Conservation (phyloP, 140 eudicot species). For the Anethum foeniculum region DNA sequence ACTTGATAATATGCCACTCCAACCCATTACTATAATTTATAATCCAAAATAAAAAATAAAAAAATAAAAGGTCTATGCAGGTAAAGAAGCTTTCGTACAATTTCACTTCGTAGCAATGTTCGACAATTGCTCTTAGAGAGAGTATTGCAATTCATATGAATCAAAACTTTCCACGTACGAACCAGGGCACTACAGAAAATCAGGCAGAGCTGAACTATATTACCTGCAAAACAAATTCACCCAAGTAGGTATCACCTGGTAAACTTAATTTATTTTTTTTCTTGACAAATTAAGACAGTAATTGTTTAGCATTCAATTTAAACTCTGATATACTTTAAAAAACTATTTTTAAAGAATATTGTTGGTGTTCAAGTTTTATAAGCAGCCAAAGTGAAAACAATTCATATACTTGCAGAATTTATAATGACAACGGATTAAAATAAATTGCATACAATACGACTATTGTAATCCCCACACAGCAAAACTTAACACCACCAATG, state of each 20-base stretch:
- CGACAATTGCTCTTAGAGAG: neutral
- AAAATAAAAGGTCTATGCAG: neutral
- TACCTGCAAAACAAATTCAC: neutral
- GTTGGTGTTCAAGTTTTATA: neutral
- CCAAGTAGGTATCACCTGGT: neutral
- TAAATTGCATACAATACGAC: neutral
- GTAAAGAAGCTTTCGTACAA: neutral
- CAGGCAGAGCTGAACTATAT: neutral
- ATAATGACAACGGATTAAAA: neutral
- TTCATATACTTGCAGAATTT: neutral
- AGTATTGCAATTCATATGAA: neutral
- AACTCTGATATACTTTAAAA: neutral
- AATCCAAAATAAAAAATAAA: neutral
- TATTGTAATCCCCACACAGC: neutral
- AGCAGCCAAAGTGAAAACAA: neutral
- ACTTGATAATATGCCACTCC: neutral
- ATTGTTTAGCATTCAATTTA: neutral
- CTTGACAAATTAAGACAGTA: neutral
- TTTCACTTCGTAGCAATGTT: neutral
- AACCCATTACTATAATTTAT: neutral
- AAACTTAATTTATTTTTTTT: neutral
- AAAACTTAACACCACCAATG: neutral
- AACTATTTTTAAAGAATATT: neutral
- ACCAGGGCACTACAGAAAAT: neutral
- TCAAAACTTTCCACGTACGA: neutral